phyloP scores from a whole-genome alignment of 2,329 filamentous ascomycete genomes.

The Fusarium chuoi region DNA sequence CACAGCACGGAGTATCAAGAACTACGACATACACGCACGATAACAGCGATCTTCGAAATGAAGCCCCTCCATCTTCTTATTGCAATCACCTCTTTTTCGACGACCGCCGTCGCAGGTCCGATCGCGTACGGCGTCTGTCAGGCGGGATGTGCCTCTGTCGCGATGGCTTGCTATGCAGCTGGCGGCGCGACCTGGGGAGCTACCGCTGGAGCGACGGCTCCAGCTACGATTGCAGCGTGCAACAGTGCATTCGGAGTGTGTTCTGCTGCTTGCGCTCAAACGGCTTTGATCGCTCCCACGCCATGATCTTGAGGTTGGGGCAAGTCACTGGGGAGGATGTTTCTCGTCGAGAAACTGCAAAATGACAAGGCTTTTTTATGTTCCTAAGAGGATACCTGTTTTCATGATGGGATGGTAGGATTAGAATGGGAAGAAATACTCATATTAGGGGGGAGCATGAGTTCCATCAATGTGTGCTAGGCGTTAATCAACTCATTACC shows the following conservation, averaged over 20 bases:
- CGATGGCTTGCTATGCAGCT: conserved; percentile 2
- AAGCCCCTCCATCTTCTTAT: neutral
- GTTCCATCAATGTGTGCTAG: neutral
- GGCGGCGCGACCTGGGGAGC: conserved; percentile 5
- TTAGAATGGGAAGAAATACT: too few species aligned
- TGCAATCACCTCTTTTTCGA: accelerated
- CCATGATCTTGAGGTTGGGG: neutral
- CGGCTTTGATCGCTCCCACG: neutral
- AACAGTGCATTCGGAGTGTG: conserved; percentile 7
- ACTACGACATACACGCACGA: neutral
- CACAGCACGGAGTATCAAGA: neutral
- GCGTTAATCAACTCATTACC: neutral
- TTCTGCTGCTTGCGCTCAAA: neutral
- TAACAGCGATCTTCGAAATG: neutral
- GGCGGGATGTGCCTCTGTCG: neutral
- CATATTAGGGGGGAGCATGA: too few species aligned
- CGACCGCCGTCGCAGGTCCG: neutral
- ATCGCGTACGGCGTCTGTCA: neutral
- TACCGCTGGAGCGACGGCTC: neutral
- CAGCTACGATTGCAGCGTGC: neutral
- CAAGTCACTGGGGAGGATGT: neutral
- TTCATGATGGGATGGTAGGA: neutral
- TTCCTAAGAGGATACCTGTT: accelerated
- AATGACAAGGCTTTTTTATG: accelerated
- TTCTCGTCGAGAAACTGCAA: accelerated